Base-by-base conservation (phyloP, 1,139 yeast genomes). In the Eremothecium gossypii region DNA sequence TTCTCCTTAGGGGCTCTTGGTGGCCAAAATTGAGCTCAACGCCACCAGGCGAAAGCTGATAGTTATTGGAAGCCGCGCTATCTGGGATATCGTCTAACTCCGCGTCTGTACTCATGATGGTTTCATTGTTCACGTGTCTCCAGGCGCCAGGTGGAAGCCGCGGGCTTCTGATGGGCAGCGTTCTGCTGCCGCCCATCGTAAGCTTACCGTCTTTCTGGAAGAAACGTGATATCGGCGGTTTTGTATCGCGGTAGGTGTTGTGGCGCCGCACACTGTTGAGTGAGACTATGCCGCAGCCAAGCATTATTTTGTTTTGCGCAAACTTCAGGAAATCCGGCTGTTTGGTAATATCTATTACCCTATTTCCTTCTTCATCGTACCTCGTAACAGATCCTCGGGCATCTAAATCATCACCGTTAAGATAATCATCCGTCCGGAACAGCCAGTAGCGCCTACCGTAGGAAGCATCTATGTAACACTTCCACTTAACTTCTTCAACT, bases 361-460 rank as follows among this genome's bases (percentile, higher is more conserved):
- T 79, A 46, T 74, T 70, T n/a, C 91, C 89, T 40, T 74, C 71
- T 31, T 74, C 63, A 63, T 82, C 87, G 54, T 79, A 82, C 49
- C 67, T 70, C 1, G 76, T 71, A 43, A 64, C 39, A 11, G 57
- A 61, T 13, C 61, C 47, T 30, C 49, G 47, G 2, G 50, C 42
- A 47, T 59, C 54, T 2, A 60, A 46, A 47, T 64, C 63, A 30
- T 56, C 68, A 9, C 58, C 56, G 41, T 68, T 63, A 36, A 60
- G 51, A 32, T 51, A 54, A 1, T 56, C 57, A 37, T 67, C 71
- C 20, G 77, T 64, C 55, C 74, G 76, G 58, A 77, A 82, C 14
- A 84, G 61, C 95, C 95, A 86, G n/a, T 84, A 79, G 47, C 96
- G 70, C 49, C 95, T 70, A 5, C 95, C 94, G 41, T 59, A 60